Conservation (phyloP, 1,284 basidiomycete species). For the Prillingera fragicola region DNA sequence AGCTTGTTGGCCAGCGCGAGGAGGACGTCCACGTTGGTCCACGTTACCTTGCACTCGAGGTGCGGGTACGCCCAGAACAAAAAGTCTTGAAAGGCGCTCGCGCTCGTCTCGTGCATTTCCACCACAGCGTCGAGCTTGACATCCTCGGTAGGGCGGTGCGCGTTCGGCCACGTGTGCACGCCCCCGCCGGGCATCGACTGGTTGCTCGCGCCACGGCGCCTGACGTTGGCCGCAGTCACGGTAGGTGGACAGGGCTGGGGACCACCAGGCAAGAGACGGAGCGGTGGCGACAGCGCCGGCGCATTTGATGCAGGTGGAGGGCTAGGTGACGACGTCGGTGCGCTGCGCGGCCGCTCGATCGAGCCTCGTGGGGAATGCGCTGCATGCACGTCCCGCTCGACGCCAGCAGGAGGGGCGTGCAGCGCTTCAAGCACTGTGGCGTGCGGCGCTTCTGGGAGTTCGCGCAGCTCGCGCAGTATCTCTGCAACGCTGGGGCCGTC, state of each 20-base stretch:
- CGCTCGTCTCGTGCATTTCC: conserved; percentile 38
- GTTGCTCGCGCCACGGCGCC: neutral
- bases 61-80: conserved; percentile 47
- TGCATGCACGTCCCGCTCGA: neutral
- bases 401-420: no score
- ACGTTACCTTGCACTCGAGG: conserved; percentile 81
- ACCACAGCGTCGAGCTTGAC: conserved; percentile 32
- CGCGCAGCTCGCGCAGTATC: conserved; percentile 32
- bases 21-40: conserved; percentile 79
- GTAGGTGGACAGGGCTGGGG: neutral
- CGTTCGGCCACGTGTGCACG: neutral
- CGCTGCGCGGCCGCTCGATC: neutral
- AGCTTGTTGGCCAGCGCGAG: conserved; percentile 38
- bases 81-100: conserved; percentile 43
- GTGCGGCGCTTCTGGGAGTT: conserved; percentile 24
- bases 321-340: neutral
- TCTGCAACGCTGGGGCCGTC: conserved; percentile 24
- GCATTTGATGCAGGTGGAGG: neutral
- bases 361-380: neutral
- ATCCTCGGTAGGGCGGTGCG: no score
- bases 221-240: neutral
- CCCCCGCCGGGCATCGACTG: neutral
- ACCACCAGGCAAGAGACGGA: neutral
- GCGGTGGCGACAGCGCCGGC: neutral
- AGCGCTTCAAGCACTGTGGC: conserved; percentile 3